Evolutionary conservation across 1,139 yeast species (phyloP).

Genomic region (Yamadazyma taylorii): DNA sequence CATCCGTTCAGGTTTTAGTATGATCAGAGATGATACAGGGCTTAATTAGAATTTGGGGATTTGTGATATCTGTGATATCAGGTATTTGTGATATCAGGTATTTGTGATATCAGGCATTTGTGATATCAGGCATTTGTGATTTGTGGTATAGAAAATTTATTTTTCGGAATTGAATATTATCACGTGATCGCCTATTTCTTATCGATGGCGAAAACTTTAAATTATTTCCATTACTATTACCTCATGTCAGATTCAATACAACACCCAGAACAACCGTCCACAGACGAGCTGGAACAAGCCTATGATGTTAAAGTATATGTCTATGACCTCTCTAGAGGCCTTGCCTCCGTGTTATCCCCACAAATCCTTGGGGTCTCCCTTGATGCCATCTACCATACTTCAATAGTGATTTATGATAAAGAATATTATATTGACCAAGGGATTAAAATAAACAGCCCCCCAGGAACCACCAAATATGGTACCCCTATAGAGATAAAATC

Average conservation of each 20-base stretch:
- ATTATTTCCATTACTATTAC: too few species aligned
- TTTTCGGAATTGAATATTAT: too few species aligned
- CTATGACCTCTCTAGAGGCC: conserved; percentile 58
- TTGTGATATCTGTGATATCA: too few species aligned
- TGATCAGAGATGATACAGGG: too few species aligned
- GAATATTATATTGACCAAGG: conserved; percentile 67
- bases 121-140: too few species aligned
- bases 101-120: too few species aligned
- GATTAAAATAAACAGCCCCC: conserved; percentile 40
- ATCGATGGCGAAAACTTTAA: not conserved
- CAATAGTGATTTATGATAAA: conserved; percentile 53
- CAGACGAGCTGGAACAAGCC: conserved; percentile 14
- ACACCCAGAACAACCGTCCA: not conserved
- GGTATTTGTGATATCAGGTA: too few species aligned
- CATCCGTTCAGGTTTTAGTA: too few species aligned
- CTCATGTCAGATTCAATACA: too few species aligned
- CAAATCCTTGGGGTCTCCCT: conserved; percentile 45
- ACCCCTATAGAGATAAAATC: conserved; percentile 53
- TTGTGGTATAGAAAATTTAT: too few species aligned
- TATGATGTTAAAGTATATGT: conserved; percentile 55
- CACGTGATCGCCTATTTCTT: too few species aligned
- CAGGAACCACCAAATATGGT: conserved; percentile 64
- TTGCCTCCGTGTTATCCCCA: conserved; percentile 44
- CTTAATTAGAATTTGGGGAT: too few species aligned
- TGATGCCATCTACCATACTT: conserved; percentile 71